Evolutionary conservation across 306 rosid species (phyloP), one percentile per base, ranked within the genome.

Genomic region (Heteromeles arbutifolia): DNA sequence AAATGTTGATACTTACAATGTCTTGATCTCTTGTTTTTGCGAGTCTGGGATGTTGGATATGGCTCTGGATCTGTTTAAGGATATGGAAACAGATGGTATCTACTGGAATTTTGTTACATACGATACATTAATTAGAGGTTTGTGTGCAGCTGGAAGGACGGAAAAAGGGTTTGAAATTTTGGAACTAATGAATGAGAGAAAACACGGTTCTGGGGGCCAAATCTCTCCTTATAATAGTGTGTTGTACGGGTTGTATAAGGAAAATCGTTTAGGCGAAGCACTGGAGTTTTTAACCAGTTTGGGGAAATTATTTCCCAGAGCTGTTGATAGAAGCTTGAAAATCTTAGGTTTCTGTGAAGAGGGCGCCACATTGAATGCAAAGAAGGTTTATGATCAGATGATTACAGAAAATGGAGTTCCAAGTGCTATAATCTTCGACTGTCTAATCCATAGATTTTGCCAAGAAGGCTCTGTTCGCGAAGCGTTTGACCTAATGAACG

Each of bases 211-310:
- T 25, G 70, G 67, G 41, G 90, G 92, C 69, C 85, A 77, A 63
- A 82, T 90, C 21, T 82, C 88, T 82, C 93, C 96, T 67, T 92
- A 84, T 79, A 90, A 92, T 48, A 88, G 93, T 82, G 80, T 92
- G 66, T 44, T 90, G 48, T 90, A 88, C 78, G 97, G 96, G 66
- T 71, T 90, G 5, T 92, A 85, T 54, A 90, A 84, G 81, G 85
- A 87, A 79, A 75, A 77, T 48, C 86, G 78, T 57, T 74, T 70
- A 12, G 83, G 84, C 9, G 90, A 90, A 67, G 96, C 88, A 31
- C 63, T 80, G 17, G 84, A 82, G 56, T 90, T 88, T 82, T 85
- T 92, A 17, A 74, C 62, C 66, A 79, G 77, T 77, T 81, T 87
- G 88, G 87, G 21, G 50, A 82, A 70, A 41, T 28, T 87, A 70